These are phyloP conservation scores for Bryopsis sp. DNA, from an alignment of 139 green algal species.

Conservation along the genomic window DNA sequence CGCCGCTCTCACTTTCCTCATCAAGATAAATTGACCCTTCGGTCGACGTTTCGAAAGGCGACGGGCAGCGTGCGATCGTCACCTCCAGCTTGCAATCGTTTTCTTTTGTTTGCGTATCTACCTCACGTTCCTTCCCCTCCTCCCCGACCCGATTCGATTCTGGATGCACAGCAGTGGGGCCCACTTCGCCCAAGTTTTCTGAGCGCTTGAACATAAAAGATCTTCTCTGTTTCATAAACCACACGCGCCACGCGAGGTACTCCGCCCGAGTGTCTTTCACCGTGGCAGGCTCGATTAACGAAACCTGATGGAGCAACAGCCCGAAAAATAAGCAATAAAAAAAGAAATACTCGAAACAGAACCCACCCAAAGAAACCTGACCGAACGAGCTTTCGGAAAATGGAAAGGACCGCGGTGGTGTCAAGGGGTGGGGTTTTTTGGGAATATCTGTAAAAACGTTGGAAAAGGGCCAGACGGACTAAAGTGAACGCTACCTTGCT, in stretches of 20 bases:
- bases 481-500: slow-evolving; percentile 48
- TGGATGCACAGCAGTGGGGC: background rate
- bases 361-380: no score
- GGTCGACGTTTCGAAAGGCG: background rate
- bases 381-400: no score
- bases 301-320: no score
- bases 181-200: background rate
- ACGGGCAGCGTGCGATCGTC: background rate
- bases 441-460: no score
- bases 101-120: background rate
- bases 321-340: no score
- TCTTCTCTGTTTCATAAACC: slow-evolving; percentile 58
- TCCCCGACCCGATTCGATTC: slow-evolving; percentile 9
- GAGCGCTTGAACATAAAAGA: background rate
- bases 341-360: no score
- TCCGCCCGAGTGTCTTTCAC: no score
- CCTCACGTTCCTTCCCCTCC: slow-evolving; percentile 10
- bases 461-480: slow-evolving; percentile 65
- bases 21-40: background rate
- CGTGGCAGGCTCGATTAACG: no score
- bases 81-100: background rate
- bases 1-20: background rate
- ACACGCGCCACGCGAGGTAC: no score
- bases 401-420: no score
- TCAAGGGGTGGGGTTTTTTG: no score